These are phyloP conservation scores for Leishmania aethiopica DNA, from an alignment of 208 protist species.

Conservation along the genomic window DNA sequence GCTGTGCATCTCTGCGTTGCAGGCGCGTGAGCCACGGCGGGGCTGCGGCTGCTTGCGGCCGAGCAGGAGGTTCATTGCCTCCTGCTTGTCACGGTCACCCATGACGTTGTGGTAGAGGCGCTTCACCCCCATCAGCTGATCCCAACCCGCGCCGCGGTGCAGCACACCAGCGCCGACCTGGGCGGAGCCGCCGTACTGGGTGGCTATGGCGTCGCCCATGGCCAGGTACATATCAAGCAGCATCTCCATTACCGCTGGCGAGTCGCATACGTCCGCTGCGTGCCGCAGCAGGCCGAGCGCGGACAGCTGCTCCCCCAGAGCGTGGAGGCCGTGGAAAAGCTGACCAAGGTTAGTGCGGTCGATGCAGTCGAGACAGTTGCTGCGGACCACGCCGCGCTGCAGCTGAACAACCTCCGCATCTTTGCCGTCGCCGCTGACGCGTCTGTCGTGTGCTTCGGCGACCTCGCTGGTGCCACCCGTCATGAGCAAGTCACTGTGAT, in stretches of 20 bases:
- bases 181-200: conserved; percentile 89
- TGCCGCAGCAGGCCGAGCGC: conserved; percentile 48
- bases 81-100: conserved; percentile 79
- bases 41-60: conserved; percentile 64
- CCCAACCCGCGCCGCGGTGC: conserved; percentile 80
- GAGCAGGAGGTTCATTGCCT: conserved; percentile 81
- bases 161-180: conserved; percentile 87
- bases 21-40: conserved; percentile 17
- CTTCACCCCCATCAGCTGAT: conserved; percentile 86
- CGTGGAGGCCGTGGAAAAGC: conserved; percentile 91
- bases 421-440: background rate
- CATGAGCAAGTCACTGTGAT: background rate
- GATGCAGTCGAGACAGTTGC: conserved; percentile 98
- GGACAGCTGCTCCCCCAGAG: conserved; percentile 68
- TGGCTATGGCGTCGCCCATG: conserved; percentile 81
- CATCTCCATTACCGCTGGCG: conserved; percentile 46
- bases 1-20: conserved; percentile 22
- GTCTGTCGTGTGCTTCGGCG: background rate
- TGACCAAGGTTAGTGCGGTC: conserved; percentile 98
- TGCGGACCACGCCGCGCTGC: conserved; percentile 93
- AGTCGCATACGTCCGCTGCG: conserved; percentile 43
- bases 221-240: conserved; percentile 86
- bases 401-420: conserved; percentile 1
- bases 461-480: background rate
- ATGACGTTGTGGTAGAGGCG: conserved; percentile 90